Conservation (phyloP, 139 green algal species). For the Parachlorella kessleri region DNA sequence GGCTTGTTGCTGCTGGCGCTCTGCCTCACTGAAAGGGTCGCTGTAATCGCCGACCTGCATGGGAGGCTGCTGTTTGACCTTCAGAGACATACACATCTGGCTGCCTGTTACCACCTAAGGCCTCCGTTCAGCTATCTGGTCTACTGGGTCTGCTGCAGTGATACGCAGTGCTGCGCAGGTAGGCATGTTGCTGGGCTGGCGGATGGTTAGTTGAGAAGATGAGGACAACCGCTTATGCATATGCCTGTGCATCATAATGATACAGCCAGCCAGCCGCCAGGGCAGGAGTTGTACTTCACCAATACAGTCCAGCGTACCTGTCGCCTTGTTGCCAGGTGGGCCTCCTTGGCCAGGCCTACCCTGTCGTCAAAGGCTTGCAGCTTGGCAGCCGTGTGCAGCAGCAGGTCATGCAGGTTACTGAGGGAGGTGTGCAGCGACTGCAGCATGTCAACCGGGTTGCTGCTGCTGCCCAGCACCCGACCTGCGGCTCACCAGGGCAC, state of each 20-base stretch:
- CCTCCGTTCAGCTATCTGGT: no score
- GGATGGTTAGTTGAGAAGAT: no score
- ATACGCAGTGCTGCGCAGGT: no score
- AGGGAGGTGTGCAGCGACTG: slow-evolving; percentile 32
- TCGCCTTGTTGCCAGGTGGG: slow-evolving; percentile 11
- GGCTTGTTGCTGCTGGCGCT: slow-evolving; percentile 5
- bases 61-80: no score
- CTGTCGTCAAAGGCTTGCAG: slow-evolving; percentile 48
- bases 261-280: no score
- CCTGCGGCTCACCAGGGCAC: not conserved
- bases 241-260: no score
- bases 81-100: no score
- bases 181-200: no score
- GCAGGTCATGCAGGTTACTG: slow-evolving; percentile 46
- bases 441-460: slow-evolving; percentile 2
- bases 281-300: no score
- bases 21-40: slow-evolving; percentile 44
- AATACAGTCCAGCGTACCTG: not conserved
- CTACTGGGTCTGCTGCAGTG: no score
- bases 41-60: slow-evolving; percentile 30
- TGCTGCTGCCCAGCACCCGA: not conserved
- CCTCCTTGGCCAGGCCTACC: slow-evolving; percentile 18
- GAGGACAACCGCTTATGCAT: no score
- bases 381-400: slow-evolving; percentile 40
- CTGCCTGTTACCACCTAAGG: no score